These are phyloP conservation scores for Fragilariopsis cylindrus DNA, from an alignment of 108 stramenopile species.

Conservation along the genomic window DNA sequence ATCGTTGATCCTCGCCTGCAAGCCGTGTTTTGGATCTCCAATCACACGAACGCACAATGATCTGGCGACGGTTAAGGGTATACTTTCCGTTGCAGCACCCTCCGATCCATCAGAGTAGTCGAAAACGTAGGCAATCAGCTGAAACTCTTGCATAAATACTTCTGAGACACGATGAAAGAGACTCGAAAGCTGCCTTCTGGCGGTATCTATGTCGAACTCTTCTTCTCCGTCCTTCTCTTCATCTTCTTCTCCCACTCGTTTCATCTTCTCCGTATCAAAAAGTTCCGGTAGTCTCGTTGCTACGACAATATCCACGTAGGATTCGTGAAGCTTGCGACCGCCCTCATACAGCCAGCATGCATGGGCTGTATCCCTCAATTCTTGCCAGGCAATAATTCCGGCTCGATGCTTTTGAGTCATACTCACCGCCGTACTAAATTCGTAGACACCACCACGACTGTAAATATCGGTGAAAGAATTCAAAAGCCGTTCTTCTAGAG, in stretches of 20 bases:
- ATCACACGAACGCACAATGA: conserved; percentile 77
- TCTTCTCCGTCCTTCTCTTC: conserved; percentile 47
- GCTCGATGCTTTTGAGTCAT: conserved; percentile 37
- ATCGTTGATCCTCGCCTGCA: conserved; percentile 79
- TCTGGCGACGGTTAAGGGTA: conserved; percentile 74
- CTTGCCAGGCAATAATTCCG: conserved; percentile 70
- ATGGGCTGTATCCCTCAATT: conserved; percentile 63
- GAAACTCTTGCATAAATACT: conserved; percentile 83
- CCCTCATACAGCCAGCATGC: conserved; percentile 73
- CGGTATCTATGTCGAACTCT: conserved; percentile 72
- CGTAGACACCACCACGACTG: conserved; percentile 66
- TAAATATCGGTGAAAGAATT: conserved; percentile 72
- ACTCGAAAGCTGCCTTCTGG: conserved; percentile 66
- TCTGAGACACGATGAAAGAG: conserved; percentile 83
- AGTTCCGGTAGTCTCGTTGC: conserved; percentile 79
- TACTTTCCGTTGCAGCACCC: conserved; percentile 56
- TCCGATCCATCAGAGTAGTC: conserved; percentile 46
- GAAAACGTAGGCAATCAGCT: conserved; percentile 82
- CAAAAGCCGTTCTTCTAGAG: conserved; percentile 70
- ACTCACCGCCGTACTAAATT: conserved; percentile 47
- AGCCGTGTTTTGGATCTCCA: conserved; percentile 76
- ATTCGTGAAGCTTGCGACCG: conserved; percentile 69
- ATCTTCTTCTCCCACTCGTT: conserved; percentile 18
- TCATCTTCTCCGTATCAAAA: conserved; percentile 40
- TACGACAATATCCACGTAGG: conserved; percentile 77